phyloP scores from a whole-genome alignment of 768 basidiomycete species.

The Crepidotus variabilis region DNA sequence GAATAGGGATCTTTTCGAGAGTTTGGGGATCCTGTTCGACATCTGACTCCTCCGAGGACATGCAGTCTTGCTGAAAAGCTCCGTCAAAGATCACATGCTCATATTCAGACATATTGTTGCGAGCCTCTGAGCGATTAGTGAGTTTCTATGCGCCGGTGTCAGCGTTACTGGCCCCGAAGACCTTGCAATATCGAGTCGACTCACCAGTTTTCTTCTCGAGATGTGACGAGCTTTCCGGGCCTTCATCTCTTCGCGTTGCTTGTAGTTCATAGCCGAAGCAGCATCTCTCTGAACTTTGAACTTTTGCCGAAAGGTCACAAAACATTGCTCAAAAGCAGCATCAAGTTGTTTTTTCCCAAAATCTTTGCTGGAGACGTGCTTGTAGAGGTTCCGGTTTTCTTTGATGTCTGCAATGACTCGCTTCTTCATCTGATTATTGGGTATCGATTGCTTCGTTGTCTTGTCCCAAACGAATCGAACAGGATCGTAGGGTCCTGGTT shows the following conservation, averaged over 20 bases:
- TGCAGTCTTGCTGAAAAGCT: conserved; percentile 69
- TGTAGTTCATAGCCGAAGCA: conserved; percentile 35
- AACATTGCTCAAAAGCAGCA: conserved; percentile 65
- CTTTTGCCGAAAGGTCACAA: conserved; percentile 65
- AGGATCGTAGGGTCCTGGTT: conserved; percentile 43
- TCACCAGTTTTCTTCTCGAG: conserved; percentile 59
- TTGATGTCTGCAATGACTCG: conserved; percentile 60
- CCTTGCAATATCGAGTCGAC: conserved; percentile 20
- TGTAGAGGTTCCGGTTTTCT: conserved; percentile 51
- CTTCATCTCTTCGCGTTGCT: conserved; percentile 57
- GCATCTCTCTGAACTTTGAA: conserved; percentile 58
- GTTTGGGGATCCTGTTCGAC: conserved; percentile 33
- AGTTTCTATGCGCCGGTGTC: conserved; percentile 51
- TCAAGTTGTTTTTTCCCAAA: conserved; percentile 62
- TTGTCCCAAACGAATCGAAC: conserved; percentile 80
- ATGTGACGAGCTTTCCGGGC: conserved; percentile 57
- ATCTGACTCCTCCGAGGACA: conserved; percentile 80
- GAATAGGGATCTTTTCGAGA: conserved; percentile 27
- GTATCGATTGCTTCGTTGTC: conserved; percentile 69
- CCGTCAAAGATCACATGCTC: conserved; percentile 66
- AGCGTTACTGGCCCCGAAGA: conserved; percentile 7
- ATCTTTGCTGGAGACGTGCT: conserved; percentile 60
- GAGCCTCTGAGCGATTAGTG: conserved; percentile 55
- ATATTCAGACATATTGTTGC: conserved; percentile 49
- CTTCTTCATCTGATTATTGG: conserved; percentile 69